phyloP scores from a whole-genome alignment of 1,139 yeast genomes.

The Hyphopichia pseudoburtonii region DNA sequence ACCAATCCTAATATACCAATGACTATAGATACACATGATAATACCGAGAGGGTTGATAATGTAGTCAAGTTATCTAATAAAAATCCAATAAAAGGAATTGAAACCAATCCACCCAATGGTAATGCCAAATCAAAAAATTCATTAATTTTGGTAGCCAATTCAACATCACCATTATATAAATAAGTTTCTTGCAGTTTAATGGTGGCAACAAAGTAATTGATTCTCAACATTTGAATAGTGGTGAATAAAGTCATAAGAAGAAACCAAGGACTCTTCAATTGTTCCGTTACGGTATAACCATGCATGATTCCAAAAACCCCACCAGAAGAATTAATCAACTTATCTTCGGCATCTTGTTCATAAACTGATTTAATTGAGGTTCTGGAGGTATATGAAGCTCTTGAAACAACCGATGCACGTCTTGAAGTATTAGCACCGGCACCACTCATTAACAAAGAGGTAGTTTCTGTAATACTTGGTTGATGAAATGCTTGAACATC shows the following conservation, averaged over 20 bases:
- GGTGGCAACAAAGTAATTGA: slow-evolving; percentile 90
- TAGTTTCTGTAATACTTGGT: slow-evolving; percentile 44
- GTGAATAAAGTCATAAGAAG: slow-evolving; percentile 73
- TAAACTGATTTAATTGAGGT: slow-evolving; percentile 53
- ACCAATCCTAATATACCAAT: slow-evolving; percentile 72
- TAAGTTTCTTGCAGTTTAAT: slow-evolving; percentile 74
- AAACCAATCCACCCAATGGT: slow-evolving; percentile 81
- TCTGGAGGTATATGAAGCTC: slow-evolving; percentile 33
- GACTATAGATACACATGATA: slow-evolving; percentile 52
- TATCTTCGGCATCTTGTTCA: slow-evolving; percentile 64
- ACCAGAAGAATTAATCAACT: slow-evolving; percentile 54
- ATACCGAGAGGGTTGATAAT: slow-evolving; percentile 51
- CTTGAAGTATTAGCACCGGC: slow-evolving; percentile 35
- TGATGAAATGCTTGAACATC: slow-evolving; percentile 16
- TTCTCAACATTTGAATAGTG: slow-evolving; percentile 83
- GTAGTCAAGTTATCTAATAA: slow-evolving; percentile 75
- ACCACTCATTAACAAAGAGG: slow-evolving; percentile 40
- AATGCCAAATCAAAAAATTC: slow-evolving; percentile 79
- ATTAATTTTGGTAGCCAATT: slow-evolving; percentile 58
- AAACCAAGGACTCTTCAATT: slow-evolving; percentile 78
- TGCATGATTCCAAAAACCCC: slow-evolving; percentile 89
- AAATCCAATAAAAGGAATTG: slow-evolving; percentile 86
- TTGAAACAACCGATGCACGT: slow-evolving; percentile 37
- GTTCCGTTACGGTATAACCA: slow-evolving; percentile 58
- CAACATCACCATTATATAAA: slow-evolving; percentile 52